Percentiles rank a stretch among this genome's conserved stretches.
These are phyloP conservation scores for Lichtheimia hyalospora DNA, from an alignment of 371 early-diverging fungal genomes.

Conservation along the genomic window DNA sequence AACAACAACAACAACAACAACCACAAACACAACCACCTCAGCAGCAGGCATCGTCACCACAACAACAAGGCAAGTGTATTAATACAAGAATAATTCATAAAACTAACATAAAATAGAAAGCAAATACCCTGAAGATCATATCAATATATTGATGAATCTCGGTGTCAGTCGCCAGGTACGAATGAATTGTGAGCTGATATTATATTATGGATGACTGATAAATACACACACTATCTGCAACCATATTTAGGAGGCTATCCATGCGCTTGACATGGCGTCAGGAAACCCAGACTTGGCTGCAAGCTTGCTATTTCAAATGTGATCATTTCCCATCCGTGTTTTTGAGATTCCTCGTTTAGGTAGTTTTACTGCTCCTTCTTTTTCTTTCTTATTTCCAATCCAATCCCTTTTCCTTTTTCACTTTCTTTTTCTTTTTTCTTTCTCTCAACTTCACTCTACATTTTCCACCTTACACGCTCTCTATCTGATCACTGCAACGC, in stretches of 20 bases:
- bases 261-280: slow-evolving; percentile 75
- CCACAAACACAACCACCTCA: slow-evolving; percentile 4
- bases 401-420: slow-evolving; percentile 2
- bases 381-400: slow-evolving; percentile 1
- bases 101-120: background rate
- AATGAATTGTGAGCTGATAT: background rate
- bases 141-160: slow-evolving; percentile 36
- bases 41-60: background rate
- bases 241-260: slow-evolving; percentile 69
- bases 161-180: slow-evolving; percentile 45
- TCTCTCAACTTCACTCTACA: slow-evolving; percentile 9
- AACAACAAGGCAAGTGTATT: background rate
- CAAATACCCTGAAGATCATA: slow-evolving; percentile 41
- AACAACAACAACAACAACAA: slow-evolving; percentile 5
- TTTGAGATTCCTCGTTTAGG: slow-evolving; percentile 4
- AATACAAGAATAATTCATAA: background rate
- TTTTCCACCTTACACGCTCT: slow-evolving; percentile 1
- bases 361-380: slow-evolving; percentile 8
- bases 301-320: slow-evolving; percentile 64
- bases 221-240: background rate
- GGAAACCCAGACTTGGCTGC: slow-evolving; percentile 91
- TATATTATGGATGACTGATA: background rate
- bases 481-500: background rate
- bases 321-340: slow-evolving; percentile 1
- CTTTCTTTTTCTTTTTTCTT: slow-evolving; percentile 3